Conservation (phyloP, 1,284 basidiomycete species). For the Hypsizygus ulmarius region DNA sequence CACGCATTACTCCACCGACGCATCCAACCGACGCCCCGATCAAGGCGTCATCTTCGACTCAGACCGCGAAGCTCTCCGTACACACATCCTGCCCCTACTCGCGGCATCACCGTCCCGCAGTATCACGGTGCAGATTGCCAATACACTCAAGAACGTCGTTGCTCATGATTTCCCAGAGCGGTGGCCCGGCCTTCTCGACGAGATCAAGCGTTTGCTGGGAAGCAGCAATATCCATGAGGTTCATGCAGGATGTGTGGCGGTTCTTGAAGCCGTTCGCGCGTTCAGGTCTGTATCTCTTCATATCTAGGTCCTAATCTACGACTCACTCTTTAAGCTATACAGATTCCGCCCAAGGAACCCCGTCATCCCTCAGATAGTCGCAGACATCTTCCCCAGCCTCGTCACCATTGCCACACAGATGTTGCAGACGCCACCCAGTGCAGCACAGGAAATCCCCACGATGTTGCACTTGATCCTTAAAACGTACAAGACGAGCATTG, state of each 20-base stretch:
- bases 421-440: constrained; percentile 51
- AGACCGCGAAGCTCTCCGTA: constrained; percentile 69
- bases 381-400: constrained; percentile 69
- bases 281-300: constrained; percentile 42
- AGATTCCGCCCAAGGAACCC: constrained; percentile 68
- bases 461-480: constrained; percentile 83
- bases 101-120: constrained; percentile 61
- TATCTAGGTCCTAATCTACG: background rate
- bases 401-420: constrained; percentile 67
- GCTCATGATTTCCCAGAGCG: constrained; percentile 71
- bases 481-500: constrained; percentile 77
- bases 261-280: constrained; percentile 72
- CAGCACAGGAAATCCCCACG: constrained; percentile 66
- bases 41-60: constrained; percentile 56
- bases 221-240: constrained; percentile 69
- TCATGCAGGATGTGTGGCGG: constrained; percentile 73
- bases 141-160: constrained; percentile 68
- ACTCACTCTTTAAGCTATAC: background rate
- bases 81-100: constrained; percentile 65
- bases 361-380: constrained; percentile 56
- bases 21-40: constrained; percentile 49
- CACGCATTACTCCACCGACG: constrained; percentile 54
- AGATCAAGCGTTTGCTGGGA: constrained; percentile 59
- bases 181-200: constrained; percentile 66
- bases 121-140: constrained; percentile 73